phyloP scores from a whole-genome alignment of 768 basidiomycete species.

The Chalciporus piperatus region DNA sequence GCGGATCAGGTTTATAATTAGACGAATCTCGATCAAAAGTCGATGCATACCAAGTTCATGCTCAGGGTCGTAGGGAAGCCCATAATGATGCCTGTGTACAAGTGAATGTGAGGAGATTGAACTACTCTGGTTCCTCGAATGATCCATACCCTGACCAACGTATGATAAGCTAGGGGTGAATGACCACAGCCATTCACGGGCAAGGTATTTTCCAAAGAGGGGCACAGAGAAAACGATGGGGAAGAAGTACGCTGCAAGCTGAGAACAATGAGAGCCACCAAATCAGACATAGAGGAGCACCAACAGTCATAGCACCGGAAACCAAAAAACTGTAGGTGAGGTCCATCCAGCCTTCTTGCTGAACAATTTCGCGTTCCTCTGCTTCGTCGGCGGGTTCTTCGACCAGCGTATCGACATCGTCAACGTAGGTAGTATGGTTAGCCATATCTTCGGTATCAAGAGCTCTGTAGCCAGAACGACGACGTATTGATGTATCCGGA shows the following conservation, averaged over 20 bases:
- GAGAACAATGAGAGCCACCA: conserved; percentile 4
- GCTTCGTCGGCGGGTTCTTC: conserved; percentile 27
- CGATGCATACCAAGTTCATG: conserved; percentile 74
- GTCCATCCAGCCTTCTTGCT: conserved; percentile 72
- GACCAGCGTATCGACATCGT: conserved; percentile 4
- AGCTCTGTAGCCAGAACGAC: conserved; percentile 54
- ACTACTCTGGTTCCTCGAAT: neutral
- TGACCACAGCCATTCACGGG: conserved; percentile 88
- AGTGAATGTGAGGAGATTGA: conserved; percentile 2
- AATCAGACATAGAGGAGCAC: conserved; percentile 18
- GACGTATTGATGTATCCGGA: conserved; percentile 55
- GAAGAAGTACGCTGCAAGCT: conserved; percentile 88
- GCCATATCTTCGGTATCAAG: conserved; percentile 34
- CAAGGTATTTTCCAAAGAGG: conserved; percentile 78
- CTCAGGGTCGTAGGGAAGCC: conserved; percentile 91
- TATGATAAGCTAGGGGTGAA: conserved; percentile 92
- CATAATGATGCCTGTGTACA: conserved; percentile 85
- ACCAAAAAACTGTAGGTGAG: conserved; percentile 76
- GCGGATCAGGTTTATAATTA: conserved; percentile 1
- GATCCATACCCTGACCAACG: conserved; percentile 74
- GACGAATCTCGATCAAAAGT: conserved; percentile 14
- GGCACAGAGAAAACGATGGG: conserved; percentile 87
- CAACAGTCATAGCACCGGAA: conserved; percentile 74
- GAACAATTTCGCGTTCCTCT: conserved; percentile 48
- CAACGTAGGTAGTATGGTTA: conserved; percentile 1